Conservation (phyloP, 75 land plant species). For the Adiantum capillusveneris region DNA sequence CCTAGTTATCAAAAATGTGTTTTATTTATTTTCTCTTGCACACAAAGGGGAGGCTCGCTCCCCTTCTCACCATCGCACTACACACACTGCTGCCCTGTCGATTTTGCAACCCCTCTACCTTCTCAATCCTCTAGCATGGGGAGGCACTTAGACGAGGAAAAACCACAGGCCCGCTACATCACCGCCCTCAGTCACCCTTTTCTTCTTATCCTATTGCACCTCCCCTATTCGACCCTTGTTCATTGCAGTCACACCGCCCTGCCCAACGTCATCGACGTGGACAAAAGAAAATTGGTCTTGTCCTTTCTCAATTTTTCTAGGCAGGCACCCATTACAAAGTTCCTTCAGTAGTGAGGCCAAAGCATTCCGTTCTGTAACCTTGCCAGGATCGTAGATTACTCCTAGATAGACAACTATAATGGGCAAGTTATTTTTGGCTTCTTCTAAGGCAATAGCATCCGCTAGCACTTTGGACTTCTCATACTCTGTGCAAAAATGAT, state of each 20-base stretch:
- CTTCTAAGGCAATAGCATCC: conserved; percentile 68
- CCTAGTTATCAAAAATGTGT: too few species aligned
- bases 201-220: too few species aligned
- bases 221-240: conserved; percentile 59
- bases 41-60: too few species aligned
- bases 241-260: conserved; percentile 78
- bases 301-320: conserved; percentile 73
- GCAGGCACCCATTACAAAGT: conserved; percentile 76
- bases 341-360: conserved; percentile 75
- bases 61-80: too few species aligned
- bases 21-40: too few species aligned
- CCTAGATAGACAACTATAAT: conserved; percentile 78
- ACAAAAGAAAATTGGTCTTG: conserved; percentile 49
- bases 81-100: too few species aligned
- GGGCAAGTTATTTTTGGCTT: conserved; percentile 62
- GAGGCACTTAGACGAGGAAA: too few species aligned
- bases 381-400: conserved; percentile 85
- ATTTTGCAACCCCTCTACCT: too few species aligned
- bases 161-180: too few species aligned
- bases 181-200: too few species aligned
- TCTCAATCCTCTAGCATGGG: too few species aligned
- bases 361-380: conserved; percentile 57
- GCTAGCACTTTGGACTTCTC: conserved; percentile 76
- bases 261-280: conserved; percentile 88
- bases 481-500: conserved; percentile 70